Base-by-base conservation (phyloP, 1,284 basidiomycete genomes). In the Chondrostereum purpureum region DNA sequence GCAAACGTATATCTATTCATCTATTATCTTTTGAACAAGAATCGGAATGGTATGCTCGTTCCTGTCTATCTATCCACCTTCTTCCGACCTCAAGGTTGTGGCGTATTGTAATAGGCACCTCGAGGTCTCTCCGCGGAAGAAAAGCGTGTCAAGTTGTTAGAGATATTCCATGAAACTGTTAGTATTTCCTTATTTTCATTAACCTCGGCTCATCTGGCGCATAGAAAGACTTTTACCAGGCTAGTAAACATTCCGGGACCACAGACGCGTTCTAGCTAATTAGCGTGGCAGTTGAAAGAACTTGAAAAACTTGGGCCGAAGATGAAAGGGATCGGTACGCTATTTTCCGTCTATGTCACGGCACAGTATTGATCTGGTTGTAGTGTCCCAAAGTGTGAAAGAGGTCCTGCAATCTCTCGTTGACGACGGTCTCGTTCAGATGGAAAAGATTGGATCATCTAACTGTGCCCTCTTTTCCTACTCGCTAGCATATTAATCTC, bases 111-210 rank as follows among this genome's bases (percentile, higher is more conserved):
- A 16, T 24, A 88, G 84, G 82, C 85, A 45, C 85, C 85, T 31
- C 73, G 83, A 64, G 87, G 87, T 53, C 68, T 90, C 40, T 88
- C 87, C 21, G 77, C 72, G 4, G 88, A 90, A 59, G 88, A 90
- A 60, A 90, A 90, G 59, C 81, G 84, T 54, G 70, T 81, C 49
- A 86, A 83, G 56, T 59, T 94, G 47, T 64, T 93, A 14, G 90
- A 93, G 64, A 86, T 93, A 55, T 92, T 94, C 58, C 89, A 92
- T 58, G 91, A 94, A 62, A 83, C 83, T 10, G 91, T 88, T 55
- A 53, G 75, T 58, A 3, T 31, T 21, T 4, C n/a, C 33, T 43
- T 19, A 13, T 34, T n/a, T 18, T 40, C 16, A 35, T 2, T n/a
- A 37, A n/a, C n/a, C n/a, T n/a, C n/a, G n/a, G n/a, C n/a, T n/a